Evolutionary conservation across 2,329 filamentous ascomycete genomes (phyloP).

Genomic region (Ceratocystis lukuohia): DNA sequence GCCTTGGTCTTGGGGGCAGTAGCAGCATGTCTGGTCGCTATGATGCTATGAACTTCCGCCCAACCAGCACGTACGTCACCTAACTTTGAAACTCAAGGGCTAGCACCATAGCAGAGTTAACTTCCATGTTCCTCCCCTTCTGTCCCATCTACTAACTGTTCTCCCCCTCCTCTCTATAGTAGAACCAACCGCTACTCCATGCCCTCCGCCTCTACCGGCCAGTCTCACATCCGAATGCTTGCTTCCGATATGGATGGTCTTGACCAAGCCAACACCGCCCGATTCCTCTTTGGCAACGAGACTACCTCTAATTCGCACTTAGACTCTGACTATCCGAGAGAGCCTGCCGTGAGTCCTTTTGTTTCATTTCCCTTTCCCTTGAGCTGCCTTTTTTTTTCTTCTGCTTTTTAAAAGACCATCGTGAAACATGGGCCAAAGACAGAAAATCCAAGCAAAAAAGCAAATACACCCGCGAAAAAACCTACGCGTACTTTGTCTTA

Average conservation of each 20-base stretch:
- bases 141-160: background rate
- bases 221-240: constrained; percentile 42
- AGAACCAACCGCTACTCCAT: constrained; percentile 75
- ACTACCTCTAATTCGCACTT: constrained; percentile 5
- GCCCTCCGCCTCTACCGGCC: constrained; percentile 65
- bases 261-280: constrained; percentile 72
- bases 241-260: constrained; percentile 48
- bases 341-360: constrained; percentile 30
- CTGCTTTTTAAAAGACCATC: background rate
- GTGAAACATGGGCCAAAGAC: background rate
- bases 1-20: no score
- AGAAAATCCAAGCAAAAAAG: background rate
- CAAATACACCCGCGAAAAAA: background rate
- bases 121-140: background rate
- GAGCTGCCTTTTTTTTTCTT: constrained; percentile 4
- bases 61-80: constrained; percentile 62
- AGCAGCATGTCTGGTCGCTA: constrained; percentile 41
- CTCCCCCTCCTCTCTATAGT: background rate
- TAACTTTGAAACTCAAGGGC: background rate
- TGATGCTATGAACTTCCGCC: constrained; percentile 57
- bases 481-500: constrained; percentile 7
- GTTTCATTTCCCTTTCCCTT: constrained; percentile 1
- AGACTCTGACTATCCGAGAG: constrained; percentile 24
- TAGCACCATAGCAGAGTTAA: no score
- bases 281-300: constrained; percentile 76